Conservation (phyloP, 208 protist genomes). For the Crithidia bombi region DNA sequence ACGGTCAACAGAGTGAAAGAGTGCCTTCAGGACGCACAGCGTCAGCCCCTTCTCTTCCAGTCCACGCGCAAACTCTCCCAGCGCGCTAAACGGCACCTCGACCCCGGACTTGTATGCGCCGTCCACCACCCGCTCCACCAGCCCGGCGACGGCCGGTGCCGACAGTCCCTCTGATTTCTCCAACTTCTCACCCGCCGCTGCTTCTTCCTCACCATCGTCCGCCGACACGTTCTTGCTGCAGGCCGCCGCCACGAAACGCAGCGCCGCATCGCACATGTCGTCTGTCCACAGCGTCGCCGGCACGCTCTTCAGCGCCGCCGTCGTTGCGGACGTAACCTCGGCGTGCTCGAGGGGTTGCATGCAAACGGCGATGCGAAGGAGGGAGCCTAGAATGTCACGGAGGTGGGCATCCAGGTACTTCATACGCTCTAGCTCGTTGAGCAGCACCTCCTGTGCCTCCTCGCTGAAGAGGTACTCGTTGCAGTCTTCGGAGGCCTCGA, state of each 20-base stretch:
- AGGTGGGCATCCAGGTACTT: conserved; percentile 13
- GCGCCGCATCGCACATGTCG: conserved; percentile 17
- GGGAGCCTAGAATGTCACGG: conserved; percentile 18
- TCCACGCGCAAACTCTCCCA: conserved; percentile 5
- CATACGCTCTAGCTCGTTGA: conserved; percentile 27
- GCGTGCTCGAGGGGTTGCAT: conserved; percentile 10
- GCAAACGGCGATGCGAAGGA: conserved; percentile 25
- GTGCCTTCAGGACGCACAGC: not conserved
- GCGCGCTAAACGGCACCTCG: not conserved
- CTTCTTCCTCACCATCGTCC: not conserved
- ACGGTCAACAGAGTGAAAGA: conserved; percentile 13
- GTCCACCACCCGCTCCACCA: conserved; percentile 14
- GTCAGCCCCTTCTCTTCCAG: conserved; percentile 7
- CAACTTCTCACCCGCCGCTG: not conserved
- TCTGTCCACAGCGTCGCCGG: conserved; percentile 20
- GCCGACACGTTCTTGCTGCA: not conserved
- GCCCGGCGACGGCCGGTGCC: not conserved
- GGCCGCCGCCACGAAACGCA: conserved; percentile 20
- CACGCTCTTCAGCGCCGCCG: conserved; percentile 9
- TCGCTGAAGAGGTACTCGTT: conserved; percentile 60
- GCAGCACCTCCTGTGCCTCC: conserved; percentile 31
- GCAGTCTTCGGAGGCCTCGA: conserved; percentile 63
- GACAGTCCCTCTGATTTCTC: not conserved
- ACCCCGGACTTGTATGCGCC: conserved; percentile 18
- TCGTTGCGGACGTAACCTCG: not conserved